phyloP scores from a whole-genome alignment of 805 yeast genomes.

The Phaffomyces antillensis region DNA sequence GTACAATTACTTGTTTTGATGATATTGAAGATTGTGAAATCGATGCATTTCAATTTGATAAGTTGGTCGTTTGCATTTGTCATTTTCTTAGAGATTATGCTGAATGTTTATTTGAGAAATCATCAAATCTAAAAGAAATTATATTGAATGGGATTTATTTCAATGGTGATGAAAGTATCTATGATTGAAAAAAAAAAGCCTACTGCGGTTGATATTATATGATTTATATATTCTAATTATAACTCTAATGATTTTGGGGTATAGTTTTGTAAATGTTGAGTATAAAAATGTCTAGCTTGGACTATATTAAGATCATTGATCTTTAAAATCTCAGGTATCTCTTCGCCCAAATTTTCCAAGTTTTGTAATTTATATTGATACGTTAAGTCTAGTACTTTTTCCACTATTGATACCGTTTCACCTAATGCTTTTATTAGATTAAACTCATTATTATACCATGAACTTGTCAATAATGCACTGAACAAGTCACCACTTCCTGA shows the following conservation, averaged over 20 bases:
- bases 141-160: slow-evolving; percentile 38
- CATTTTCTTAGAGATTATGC: slow-evolving; percentile 43
- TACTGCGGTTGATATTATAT: too few species aligned
- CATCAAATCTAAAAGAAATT: slow-evolving; percentile 30
- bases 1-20: slow-evolving; percentile 32
- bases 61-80: slow-evolving; percentile 33
- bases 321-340: slow-evolving; percentile 13
- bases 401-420: slow-evolving; percentile 34
- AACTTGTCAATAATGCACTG: slow-evolving; percentile 51
- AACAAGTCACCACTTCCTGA: slow-evolving; percentile 75
- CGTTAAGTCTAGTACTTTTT: slow-evolving; percentile 35
- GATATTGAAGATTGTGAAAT: slow-evolving; percentile 33
- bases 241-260: not conserved
- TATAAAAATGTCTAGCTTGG: slow-evolving; percentile 32
- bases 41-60: slow-evolving; percentile 36
- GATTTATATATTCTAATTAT: too few species aligned
- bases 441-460: slow-evolving; percentile 26
- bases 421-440: slow-evolving; percentile 28
- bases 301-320: slow-evolving; percentile 39
- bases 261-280: slow-evolving; percentile 5
- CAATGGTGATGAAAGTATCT: slow-evolving; percentile 19
- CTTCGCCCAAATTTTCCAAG: slow-evolving; percentile 10
- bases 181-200: slow-evolving; percentile 14
- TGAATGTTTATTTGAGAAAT: slow-evolving; percentile 23
- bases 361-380: slow-evolving; percentile 20